Percentiles rank a stretch among this genome's conserved stretches.
These are phyloP conservation scores for Aspergillus terreus DNA, from an alignment of 2,329 filamentous ascomycete genomes.

Conservation along the genomic window DNA sequence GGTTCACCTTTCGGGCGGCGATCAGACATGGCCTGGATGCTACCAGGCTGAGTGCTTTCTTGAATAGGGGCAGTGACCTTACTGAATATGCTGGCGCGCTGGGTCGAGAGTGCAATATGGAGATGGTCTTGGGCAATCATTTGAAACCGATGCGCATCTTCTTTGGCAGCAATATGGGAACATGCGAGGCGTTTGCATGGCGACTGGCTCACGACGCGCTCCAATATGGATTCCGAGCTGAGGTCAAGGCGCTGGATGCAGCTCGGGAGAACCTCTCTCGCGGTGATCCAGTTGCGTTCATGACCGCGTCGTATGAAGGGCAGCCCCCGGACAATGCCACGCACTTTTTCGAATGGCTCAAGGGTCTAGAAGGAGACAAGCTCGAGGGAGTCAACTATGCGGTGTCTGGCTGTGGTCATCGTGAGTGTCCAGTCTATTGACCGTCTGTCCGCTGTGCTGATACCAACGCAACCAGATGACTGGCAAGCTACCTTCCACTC, in stretches of 20 bases:
- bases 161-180: no score
- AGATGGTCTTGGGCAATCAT: no score
- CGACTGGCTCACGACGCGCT: no score
- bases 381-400: conserved; percentile 60
- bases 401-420: conserved; percentile 66
- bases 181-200: no score
- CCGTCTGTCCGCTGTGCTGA: background rate
- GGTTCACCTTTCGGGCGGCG: no score
- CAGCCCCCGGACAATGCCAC: conserved; percentile 69
- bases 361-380: conserved; percentile 48
- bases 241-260: conserved; percentile 57
- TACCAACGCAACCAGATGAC: conserved; percentile 25
- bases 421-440: conserved; percentile 15
- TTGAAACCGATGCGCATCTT: no score
- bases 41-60: no score
- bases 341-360: conserved; percentile 65
- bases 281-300: conserved; percentile 60
- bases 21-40: no score
- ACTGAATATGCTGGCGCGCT: no score
- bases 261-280: conserved; percentile 59
- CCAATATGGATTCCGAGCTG: conserved; percentile 57
- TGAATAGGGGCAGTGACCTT: no score
- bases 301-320: conserved; percentile 71
- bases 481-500: conserved; percentile 61
- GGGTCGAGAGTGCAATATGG: no score